Evolutionary conservation across 352 stramenopile species (phyloP), one percentile per base, ranked within the genome.

Genomic region (Elongisporangium undulatum): DNA sequence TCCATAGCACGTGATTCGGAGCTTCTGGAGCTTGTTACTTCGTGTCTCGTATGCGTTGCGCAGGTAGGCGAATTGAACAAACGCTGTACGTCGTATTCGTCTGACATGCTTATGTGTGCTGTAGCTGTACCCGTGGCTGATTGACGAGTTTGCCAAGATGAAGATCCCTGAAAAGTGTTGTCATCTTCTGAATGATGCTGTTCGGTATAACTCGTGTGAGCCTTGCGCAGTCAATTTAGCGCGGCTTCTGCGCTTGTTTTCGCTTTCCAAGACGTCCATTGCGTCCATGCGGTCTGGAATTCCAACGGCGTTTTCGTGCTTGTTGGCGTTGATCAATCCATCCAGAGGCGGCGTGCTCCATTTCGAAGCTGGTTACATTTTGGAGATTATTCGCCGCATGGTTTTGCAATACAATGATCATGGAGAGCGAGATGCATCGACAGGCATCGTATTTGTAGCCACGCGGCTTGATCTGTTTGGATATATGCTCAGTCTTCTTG

Each of bases 381-480:
- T 95, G 4, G 86, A 94, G 52, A 91, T 90, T 34, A 77, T 95
- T 55, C 76, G 85, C 9, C 77, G 81, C 7, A 74, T 95, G 26
- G 58, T 95, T 7, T 55, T 71, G 21, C 71, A 89, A 20, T 90
- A 90, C 57, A 76, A 83, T 1, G 76, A 92, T 26, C 83, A 90
- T 19, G 84, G 85, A 4, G 69, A 87, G 17, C 75, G 72, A 26
- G 72, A 88, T 61, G 58, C 77, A 15, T 75, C 71, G 21, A 67
- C 74, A 29, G 82, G 85, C 8, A 90, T 95, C 49, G 86, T 95
- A 24, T 87, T 85, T 38, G 56, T 92, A 21, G 77, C 82, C 3
- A 87, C 74, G 56, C 76, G 79, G 0, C 49, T 90, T 17, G 79
- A 92, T 58, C 56, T 94, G 21, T 89, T 95, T 55, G 75, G 61